Base-by-base conservation (phyloP, 495 filamentous ascomycete genomes). In the Lophiotrema nucula region DNA sequence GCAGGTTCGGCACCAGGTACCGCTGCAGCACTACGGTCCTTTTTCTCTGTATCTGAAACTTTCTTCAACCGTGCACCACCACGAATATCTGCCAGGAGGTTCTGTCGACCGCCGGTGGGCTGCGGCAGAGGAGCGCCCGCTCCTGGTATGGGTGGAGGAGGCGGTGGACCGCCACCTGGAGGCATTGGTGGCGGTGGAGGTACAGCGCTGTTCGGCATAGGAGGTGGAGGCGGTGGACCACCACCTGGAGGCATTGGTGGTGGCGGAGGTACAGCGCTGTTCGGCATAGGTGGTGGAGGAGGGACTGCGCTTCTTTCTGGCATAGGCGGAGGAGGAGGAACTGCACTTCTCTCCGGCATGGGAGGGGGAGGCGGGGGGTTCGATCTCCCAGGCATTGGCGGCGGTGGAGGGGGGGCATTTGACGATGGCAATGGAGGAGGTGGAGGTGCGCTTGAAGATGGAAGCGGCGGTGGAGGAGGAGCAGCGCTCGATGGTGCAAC, bases 31-130 rank as follows among this genome's bases (percentile, higher is more conserved):
- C 89, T 93, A 48, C 91, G 81, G 70, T 96, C 91, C 70, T 83
- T 77, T 73, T 93, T 89, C 55, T 91, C 83, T 42, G 69, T 75
- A 39, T 85, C 82, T 53, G 81, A 83, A 43, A 97, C 92, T 71
- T 92, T 95, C 72, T 88, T 90, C 56, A 98, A 74, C 18, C 83
- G 76, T 42, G 81, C 79, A 25, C 82, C 81, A 2, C 78, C 82
- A 44, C 89, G 81, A 67, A 98, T 98, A 58, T 88, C 80, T 19
- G 90, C 90, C 53, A 98, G 70, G 47, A 98, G 72, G 59, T 88
- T 85, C 47, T 82, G 74, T 43, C 85, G 82, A 43, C 75, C 72
- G 33, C 73, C 79, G 46, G 72, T 79, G n/a, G 70, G 68, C 41
- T 67, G 56, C 10, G 60, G 59, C 28, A 63, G 80, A 41, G 80